Evolutionary conservation across 169 alveolate species (phyloP).

Genomic region (Plasmodium vivax): DNA sequence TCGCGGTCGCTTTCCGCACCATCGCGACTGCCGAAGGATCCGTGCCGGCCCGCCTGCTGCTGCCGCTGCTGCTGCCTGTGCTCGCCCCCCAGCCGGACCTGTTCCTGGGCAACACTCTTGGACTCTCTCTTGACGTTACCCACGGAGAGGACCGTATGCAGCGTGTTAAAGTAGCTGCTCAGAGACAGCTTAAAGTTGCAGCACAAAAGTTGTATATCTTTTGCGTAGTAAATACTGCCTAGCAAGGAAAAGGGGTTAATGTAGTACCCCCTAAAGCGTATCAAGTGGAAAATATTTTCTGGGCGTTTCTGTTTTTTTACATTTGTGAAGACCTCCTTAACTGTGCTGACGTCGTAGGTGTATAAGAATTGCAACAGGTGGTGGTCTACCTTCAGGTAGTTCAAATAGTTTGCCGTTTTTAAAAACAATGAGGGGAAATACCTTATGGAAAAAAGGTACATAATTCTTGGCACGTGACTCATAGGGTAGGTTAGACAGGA

Average conservation of each 20-base stretch:
- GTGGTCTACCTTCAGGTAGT: constrained; percentile 7
- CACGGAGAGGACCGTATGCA: constrained; percentile 31
- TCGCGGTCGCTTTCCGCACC: no score
- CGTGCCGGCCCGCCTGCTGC: no score
- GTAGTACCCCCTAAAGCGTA: constrained; percentile 26
- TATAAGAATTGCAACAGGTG: neutral
- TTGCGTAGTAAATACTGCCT: constrained; percentile 36
- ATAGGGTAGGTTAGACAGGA: constrained; percentile 25
- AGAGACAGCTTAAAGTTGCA: neutral
- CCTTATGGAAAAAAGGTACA: constrained; percentile 41
- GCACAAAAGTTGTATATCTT: constrained; percentile 16
- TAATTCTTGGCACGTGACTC: constrained; percentile 3
- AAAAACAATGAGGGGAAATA: constrained; percentile 55
- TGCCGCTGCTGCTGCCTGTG: neutral
- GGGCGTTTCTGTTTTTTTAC: neutral
- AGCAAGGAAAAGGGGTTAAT: constrained; percentile 66
- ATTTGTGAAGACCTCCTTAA: constrained; percentile 15
- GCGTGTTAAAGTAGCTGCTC: constrained; percentile 9
- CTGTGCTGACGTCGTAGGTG: neutral
- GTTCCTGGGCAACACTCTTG: neutral
- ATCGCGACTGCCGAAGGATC: no score
- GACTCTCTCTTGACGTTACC: neutral
- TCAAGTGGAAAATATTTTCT: neutral
- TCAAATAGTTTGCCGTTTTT: constrained; percentile 52
- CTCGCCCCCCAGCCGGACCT: neutral